Conservation (phyloP, 805 yeast species). For the Teunomyces pallodes region DNA sequence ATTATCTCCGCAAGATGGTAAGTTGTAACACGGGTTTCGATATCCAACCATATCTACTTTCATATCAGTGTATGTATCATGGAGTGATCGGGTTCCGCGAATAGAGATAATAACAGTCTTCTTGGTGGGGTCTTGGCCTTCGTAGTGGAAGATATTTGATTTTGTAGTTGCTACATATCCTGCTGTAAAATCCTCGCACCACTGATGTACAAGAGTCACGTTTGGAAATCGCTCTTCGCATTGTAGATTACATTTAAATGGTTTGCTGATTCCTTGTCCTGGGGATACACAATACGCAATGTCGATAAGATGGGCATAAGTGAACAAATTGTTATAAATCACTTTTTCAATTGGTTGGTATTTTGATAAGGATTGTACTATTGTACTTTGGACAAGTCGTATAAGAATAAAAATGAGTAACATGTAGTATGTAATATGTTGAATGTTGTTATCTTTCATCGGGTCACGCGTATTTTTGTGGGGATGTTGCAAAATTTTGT, state of each 20-base stretch:
- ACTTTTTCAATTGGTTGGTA: slow-evolving; percentile 2
- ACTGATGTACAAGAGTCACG: slow-evolving; percentile 37
- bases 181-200: slow-evolving; percentile 38
- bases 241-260: slow-evolving; percentile 37
- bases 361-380: not conserved
- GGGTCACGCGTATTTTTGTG: not conserved
- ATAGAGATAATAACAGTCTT: slow-evolving; percentile 33
- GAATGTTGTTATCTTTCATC: not conserved
- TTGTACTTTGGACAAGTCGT: not conserved
- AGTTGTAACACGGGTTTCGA: slow-evolving; percentile 16
- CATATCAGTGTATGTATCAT: slow-evolving; percentile 39
- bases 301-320: slow-evolving; percentile 42
- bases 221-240: slow-evolving; percentile 37
- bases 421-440: not conserved
- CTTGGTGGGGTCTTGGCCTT: slow-evolving; percentile 12
- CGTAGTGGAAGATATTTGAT: slow-evolving; percentile 21
- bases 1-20: slow-evolving; percentile 27
- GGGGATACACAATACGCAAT: slow-evolving; percentile 42
- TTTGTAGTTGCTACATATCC: slow-evolving; percentile 39
- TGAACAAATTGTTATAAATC: slow-evolving; percentile 27
- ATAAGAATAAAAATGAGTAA: not conserved
- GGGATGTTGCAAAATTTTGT: not conserved
- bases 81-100: slow-evolving; percentile 43
- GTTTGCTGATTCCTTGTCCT: slow-evolving; percentile 26
- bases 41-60: slow-evolving; percentile 35